phyloP scores from a whole-genome alignment of 129 eudicot species.

The Silybum marianum region DNA sequence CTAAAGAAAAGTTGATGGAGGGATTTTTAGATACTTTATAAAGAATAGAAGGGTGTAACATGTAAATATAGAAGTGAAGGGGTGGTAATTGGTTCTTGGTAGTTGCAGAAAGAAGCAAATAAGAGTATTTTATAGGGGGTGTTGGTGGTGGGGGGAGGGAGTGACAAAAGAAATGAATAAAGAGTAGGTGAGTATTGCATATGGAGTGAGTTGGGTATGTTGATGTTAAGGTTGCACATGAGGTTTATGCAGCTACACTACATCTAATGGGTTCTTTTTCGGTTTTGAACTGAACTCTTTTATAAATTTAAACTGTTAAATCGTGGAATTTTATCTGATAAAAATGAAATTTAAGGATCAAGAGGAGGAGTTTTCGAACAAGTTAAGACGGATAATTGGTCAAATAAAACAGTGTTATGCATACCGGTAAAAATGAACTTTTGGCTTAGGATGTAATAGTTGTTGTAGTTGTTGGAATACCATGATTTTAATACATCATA shows the following conservation, averaged over 20 bases:
- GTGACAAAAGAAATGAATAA: slow-evolving; percentile 37
- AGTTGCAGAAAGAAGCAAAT: slow-evolving; percentile 13
- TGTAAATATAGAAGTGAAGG: slow-evolving; percentile 15
- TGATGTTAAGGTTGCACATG: slow-evolving; percentile 42
- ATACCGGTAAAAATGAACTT: neutral
- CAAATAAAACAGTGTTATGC: no score
- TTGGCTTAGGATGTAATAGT: neutral
- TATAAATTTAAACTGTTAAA: neutral
- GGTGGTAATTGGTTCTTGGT: slow-evolving; percentile 13
- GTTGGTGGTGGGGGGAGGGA: slow-evolving; percentile 1
- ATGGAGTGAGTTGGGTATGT: slow-evolving; percentile 31
- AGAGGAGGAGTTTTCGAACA: neutral
- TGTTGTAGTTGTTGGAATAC: neutral
- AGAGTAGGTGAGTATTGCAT: slow-evolving; percentile 40
- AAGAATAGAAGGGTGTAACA: slow-evolving; percentile 1
- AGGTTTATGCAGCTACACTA: slow-evolving; percentile 22
- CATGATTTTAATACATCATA: neutral
- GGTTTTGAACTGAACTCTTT: neutral
- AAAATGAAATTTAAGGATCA: neutral
- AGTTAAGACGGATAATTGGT: neutral
- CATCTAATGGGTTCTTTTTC: neutral
- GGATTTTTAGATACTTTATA: slow-evolving; percentile 16
- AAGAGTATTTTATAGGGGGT: slow-evolving; percentile 33
- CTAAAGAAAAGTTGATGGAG: slow-evolving; percentile 1
- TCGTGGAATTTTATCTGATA: neutral